phyloP scores from a whole-genome alignment of 495 filamentous ascomycete genomes.

The Aspergillus bridgeri region DNA sequence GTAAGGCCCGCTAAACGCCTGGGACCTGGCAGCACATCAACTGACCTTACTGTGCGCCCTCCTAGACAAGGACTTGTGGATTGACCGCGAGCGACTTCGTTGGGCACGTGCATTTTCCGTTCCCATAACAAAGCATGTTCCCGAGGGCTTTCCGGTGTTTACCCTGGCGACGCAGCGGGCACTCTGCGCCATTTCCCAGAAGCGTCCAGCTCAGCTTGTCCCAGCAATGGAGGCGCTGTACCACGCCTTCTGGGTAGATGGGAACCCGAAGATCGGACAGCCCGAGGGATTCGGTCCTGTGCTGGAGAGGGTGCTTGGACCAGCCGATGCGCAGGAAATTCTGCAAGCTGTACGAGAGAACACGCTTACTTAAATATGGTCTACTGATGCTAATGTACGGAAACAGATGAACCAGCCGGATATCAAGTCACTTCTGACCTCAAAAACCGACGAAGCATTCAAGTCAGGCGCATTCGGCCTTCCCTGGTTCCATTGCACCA shows the following conservation, averaged over 20 bases:
- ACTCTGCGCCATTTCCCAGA: conserved; percentile 36
- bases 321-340: conserved; percentile 38
- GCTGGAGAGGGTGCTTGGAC: conserved; percentile 50
- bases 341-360: conserved; percentile 31
- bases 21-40: neutral
- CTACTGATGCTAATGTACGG: conserved; percentile 10
- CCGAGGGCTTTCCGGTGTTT: conserved; percentile 57
- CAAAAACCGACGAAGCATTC: conserved; percentile 58
- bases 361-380: neutral
- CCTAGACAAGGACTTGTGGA: conserved; percentile 67
- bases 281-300: conserved; percentile 46
- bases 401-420: conserved; percentile 38
- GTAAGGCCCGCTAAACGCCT: conserved; percentile 33
- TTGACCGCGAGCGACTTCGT: conserved; percentile 55
- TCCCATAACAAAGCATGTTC: conserved; percentile 49
- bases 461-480: conserved; percentile 65
- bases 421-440: conserved; percentile 49
- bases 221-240: conserved; percentile 49
- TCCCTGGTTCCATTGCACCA: conserved; percentile 67
- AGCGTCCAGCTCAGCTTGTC: conserved; percentile 41
- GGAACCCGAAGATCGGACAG: conserved; percentile 43
- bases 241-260: conserved; percentile 56
- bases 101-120: conserved; percentile 59
- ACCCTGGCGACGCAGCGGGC: conserved; percentile 53
- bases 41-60: neutral